phyloP scores from a whole-genome alignment of 2,329 filamentous ascomycete species.

The Fonsecaea pedrosoi region DNA sequence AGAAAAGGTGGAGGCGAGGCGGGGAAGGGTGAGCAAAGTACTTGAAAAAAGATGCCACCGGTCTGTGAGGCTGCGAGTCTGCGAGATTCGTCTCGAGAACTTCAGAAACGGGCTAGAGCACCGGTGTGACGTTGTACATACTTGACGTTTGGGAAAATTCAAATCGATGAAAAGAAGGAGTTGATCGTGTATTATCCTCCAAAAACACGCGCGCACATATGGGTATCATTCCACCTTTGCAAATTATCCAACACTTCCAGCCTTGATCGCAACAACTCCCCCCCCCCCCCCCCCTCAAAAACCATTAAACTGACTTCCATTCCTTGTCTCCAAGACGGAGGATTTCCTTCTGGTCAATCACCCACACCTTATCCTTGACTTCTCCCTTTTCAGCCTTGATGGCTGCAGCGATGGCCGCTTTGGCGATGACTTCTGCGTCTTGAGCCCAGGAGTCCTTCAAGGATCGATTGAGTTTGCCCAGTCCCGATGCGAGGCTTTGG shows the following conservation, averaged over 20 bases:
- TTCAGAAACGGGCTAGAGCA: not conserved
- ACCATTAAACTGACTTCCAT: slow-evolving; percentile 34
- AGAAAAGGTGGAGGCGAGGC: slow-evolving; percentile 37
- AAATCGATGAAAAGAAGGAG: not conserved
- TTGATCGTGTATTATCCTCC: not conserved
- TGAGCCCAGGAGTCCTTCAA: slow-evolving; percentile 73
- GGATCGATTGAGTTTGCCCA: slow-evolving; percentile 62
- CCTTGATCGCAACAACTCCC: not conserved
- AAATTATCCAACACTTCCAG: not conserved
- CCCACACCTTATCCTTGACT: slow-evolving; percentile 51
- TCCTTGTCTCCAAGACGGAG: slow-evolving; percentile 43
- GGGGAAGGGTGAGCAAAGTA: not conserved
- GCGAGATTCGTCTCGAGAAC: not conserved
- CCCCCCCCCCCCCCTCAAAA: no score
- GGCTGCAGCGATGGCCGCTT: slow-evolving; percentile 48
- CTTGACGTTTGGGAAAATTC: not conserved
- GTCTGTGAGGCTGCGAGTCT: not conserved
- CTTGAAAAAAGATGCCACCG: not conserved
- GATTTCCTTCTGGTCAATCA: slow-evolving; percentile 49
- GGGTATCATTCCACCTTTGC: slow-evolving; percentile 19
- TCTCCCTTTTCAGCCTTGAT: slow-evolving; percentile 51
- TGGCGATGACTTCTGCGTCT: slow-evolving; percentile 73
- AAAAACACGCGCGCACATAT: not conserved
- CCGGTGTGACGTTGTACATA: not conserved
- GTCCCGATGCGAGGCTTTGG: slow-evolving; percentile 60